phyloP scores from a whole-genome alignment of 1,139 yeast genomes.

The Petasospora fabianii region DNA sequence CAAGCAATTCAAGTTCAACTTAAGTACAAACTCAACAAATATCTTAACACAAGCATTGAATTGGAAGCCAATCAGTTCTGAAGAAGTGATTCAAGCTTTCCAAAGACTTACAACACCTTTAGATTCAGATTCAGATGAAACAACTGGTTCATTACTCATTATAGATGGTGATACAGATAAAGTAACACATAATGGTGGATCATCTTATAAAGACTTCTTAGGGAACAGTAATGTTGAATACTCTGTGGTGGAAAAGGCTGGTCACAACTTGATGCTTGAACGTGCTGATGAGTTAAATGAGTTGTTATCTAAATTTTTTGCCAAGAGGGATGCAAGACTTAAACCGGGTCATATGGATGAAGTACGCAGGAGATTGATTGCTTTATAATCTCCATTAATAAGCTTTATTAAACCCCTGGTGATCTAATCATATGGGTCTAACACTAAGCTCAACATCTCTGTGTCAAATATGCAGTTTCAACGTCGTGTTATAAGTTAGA shows the following conservation, averaged over 20 bases:
- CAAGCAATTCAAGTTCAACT: constrained; percentile 26
- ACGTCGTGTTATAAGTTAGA: too few species aligned
- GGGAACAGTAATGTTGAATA: constrained; percentile 16
- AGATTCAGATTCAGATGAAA: constrained; percentile 1
- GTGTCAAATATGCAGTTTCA: too few species aligned
- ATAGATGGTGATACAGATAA: constrained; percentile 24
- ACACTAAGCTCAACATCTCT: too few species aligned
- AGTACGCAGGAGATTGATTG: constrained; percentile 7
- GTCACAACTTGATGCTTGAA: constrained; percentile 25
- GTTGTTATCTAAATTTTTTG: constrained; percentile 8
- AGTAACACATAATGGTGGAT: constrained; percentile 24
- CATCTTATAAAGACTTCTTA: constrained; percentile 18
- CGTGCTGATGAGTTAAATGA: constrained; percentile 15
- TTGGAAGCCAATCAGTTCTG: constrained; percentile 20
- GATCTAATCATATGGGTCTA: too few species aligned
- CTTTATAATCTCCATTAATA: too few species aligned
- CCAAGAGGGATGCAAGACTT: constrained; percentile 6
- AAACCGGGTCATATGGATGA: constrained; percentile 8
- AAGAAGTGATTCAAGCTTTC: constrained; percentile 16
- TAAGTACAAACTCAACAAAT: constrained; percentile 26
- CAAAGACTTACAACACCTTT: constrained; percentile 3
- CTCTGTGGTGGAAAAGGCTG: constrained; percentile 16
- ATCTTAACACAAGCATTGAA: constrained; percentile 20
- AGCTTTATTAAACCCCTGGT: too few species aligned
- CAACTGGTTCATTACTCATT: constrained; percentile 13